Conservation (phyloP, 83 land plant species). For the Diphasiastrum complanatum region DNA sequence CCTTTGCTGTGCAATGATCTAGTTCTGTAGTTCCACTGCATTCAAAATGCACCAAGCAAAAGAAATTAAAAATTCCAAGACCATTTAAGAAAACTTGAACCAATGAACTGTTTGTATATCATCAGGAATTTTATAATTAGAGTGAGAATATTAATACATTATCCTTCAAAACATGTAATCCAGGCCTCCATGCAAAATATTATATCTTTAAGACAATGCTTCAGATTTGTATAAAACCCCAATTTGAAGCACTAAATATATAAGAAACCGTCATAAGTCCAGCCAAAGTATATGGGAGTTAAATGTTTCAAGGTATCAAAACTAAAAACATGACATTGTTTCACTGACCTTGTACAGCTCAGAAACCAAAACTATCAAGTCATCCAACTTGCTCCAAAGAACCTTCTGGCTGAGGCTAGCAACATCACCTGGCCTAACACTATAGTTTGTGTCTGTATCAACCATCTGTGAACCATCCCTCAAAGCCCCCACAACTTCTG, state of each 20-base stretch:
- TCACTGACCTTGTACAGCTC: conserved; percentile 48
- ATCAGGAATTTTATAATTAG: no score
- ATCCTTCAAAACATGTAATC: no score
- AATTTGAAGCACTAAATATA: no score
- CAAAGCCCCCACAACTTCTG: conserved; percentile 2
- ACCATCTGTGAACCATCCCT: not conserved
- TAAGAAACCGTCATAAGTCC: no score
- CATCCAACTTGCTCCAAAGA: conserved; percentile 52
- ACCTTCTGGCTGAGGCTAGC: conserved; percentile 15
- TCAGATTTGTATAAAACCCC: no score
- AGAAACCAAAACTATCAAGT: conserved; percentile 38
- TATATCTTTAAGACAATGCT: not conserved
- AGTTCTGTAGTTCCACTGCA: conserved; percentile 63
- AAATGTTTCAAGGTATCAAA: no score
- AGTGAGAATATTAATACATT: no score
- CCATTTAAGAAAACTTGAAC: no score
- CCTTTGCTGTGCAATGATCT: conserved; percentile 59
- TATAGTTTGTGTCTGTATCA: conserved; percentile 17
- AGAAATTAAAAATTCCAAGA: not conserved
- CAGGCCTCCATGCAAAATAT: not conserved
- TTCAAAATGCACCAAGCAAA: not conserved
- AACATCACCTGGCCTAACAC: conserved; percentile 2
- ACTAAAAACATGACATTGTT: no score
- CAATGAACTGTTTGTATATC: no score
- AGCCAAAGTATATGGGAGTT: no score